Evolutionary conservation across 495 filamentous ascomycete genomes (phyloP), one percentile per base, ranked within the genome.

Genomic region (Evansstolkia leycettana): DNA sequence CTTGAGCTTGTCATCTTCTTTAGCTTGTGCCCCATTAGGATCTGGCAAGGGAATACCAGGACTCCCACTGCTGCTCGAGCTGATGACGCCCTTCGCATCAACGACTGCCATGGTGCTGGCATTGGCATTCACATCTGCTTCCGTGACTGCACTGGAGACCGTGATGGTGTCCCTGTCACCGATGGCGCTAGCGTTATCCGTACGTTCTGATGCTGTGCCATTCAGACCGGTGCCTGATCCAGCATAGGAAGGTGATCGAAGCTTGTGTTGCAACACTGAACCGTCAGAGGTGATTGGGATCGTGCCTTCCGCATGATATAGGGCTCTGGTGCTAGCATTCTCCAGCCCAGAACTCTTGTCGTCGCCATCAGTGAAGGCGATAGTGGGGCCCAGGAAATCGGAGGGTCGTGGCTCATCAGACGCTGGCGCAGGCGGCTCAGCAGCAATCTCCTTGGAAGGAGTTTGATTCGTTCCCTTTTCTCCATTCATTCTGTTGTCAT

Each of bases 101-200:
- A 56, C 31, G 0, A 66, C 50, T 15, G 62, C 58, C 1, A 54
- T 54, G 6, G 54, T 66, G 36, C 62, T 66, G 6, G 51, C 60
- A 2, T 40, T 40, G 31, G 29, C 38, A 12, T 23, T 16, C 18
- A 24, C 14, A 19, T 34, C 20, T 23, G 40, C 51, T 36, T 64
- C 60, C 6, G 46, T 23, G 1, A 47, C 43, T 1, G 33, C 36
- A 9, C 36, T 41, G 6, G 43, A 46, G 14, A 47, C 33, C 2
- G 49, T 43, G n/a, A 55, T 34, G 0, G 45, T 50, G 31, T 40
- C 48, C 14, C 55, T 53, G 31, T 56, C 60, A 1, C 52, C 54
- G 20, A 58, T 28, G 2, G 52, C 60, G 36, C 58, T 60, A 1
- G 35, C 33, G 18, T 60, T 54, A 9, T 54, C 53, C 3, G 41